Percentiles rank a stretch among this genome's conserved stretches.
Evolutionary conservation across 192 early-diverging fungal species (phyloP).

Genomic region (Entophlyctis luteolus): DNA sequence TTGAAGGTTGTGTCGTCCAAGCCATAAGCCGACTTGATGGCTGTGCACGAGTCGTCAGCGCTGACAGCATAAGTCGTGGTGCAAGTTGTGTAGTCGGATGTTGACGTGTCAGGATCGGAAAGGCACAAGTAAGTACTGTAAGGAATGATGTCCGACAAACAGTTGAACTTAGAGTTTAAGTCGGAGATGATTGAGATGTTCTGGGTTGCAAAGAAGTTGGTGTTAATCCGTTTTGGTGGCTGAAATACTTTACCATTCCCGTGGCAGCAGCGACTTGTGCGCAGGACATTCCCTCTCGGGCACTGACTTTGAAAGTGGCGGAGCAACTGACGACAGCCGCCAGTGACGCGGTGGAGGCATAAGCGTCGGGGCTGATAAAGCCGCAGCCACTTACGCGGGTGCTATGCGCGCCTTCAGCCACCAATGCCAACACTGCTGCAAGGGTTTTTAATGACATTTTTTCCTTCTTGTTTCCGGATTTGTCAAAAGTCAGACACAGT

Average conservation of each 20-base stretch:
- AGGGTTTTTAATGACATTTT: too few species aligned
- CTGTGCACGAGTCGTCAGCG: background rate
- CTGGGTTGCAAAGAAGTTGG: too few species aligned
- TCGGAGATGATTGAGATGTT: too few species aligned
- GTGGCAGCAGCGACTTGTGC: background rate
- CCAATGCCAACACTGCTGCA: too few species aligned
- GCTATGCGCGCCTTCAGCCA: too few species aligned
- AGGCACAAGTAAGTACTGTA: background rate
- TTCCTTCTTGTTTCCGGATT: too few species aligned
- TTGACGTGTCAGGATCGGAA: background rate
- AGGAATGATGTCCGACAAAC: background rate
- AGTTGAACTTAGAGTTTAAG: constrained; percentile 8
- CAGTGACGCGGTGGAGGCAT: background rate
- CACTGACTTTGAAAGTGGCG: background rate
- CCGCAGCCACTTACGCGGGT: too few species aligned
- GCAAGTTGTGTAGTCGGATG: background rate
- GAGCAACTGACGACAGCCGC: background rate
- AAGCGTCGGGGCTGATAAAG: too few species aligned
- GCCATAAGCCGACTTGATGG: constrained; percentile 2
- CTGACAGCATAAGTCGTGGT: background rate
- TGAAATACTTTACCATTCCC: background rate
- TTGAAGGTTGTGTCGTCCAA: constrained; percentile 1
- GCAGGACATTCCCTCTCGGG: background rate
- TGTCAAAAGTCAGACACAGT: too few species aligned
- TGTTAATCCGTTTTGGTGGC: too few species aligned